Evolutionary conservation across 2,329 filamentous ascomycete genomes (phyloP).

Genomic region (Aspergillus glaucus): DNA sequence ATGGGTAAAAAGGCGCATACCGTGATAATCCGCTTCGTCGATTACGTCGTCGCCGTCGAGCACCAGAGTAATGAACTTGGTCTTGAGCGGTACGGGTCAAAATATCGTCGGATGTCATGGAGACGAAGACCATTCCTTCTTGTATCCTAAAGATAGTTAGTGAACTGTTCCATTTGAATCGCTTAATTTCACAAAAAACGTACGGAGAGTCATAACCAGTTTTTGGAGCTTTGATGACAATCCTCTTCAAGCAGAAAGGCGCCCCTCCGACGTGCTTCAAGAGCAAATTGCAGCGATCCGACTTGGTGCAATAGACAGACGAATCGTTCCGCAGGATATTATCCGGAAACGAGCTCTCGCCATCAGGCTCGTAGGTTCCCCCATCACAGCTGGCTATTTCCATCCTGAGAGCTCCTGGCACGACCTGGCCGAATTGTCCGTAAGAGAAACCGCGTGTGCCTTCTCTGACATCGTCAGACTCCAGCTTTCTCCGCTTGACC

Average conservation of each 20-base stretch:
- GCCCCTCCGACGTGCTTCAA: slow-evolving; percentile 73
- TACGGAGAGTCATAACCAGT: slow-evolving; percentile 80
- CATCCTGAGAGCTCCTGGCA: slow-evolving; percentile 74
- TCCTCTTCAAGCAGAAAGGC: slow-evolving; percentile 74
- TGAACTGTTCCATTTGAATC: not conserved
- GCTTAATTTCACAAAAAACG: slow-evolving; percentile 32
- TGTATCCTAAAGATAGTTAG: slow-evolving; percentile 55
- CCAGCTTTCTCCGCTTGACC: slow-evolving; percentile 64
- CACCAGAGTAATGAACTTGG: slow-evolving; percentile 58
- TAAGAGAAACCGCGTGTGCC: slow-evolving; percentile 61
- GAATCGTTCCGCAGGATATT: slow-evolving; percentile 78
- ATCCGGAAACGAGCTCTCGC: slow-evolving; percentile 59
- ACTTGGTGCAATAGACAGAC: slow-evolving; percentile 84
- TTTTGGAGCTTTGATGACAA: slow-evolving; percentile 80
- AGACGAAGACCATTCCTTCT: slow-evolving; percentile 86
- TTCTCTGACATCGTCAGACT: slow-evolving; percentile 52
- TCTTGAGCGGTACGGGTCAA: slow-evolving; percentile 67
- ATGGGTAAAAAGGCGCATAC: too few relatives aligned
- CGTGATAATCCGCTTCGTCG: slow-evolving; percentile 21
- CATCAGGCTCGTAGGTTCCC: slow-evolving; percentile 55
- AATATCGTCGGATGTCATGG: slow-evolving; percentile 75
- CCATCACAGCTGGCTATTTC: slow-evolving; percentile 87
- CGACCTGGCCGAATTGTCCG: slow-evolving; percentile 79
- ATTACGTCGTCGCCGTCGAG: slow-evolving; percentile 21
- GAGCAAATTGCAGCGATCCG: slow-evolving; percentile 80